Conservation (phyloP, 306 rosid genomes). For the Lathyrus aphaca region DNA sequence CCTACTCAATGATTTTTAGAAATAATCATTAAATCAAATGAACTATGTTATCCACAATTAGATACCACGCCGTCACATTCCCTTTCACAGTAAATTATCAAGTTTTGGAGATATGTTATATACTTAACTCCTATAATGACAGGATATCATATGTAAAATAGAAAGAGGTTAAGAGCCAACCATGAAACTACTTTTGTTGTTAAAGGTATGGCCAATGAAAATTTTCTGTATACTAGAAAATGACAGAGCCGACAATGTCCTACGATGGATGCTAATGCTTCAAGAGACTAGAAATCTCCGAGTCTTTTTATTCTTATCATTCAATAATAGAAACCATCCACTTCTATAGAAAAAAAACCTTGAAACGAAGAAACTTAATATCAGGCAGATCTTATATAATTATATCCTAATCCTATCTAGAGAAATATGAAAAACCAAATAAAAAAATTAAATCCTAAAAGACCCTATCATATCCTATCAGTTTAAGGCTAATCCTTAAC, state of each 20-base stretch:
- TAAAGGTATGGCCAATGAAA: neutral
- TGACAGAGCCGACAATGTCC: neutral
- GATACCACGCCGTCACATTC: conserved; percentile 27
- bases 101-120: neutral
- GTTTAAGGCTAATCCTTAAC: neutral
- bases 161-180: conserved; percentile 22
- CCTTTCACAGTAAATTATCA: neutral
- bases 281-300: neutral
- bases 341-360: neutral
- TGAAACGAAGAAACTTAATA: neutral
- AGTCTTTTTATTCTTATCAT: neutral
- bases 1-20: neutral
- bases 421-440: neutral
- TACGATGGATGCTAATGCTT: neutral
- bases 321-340: neutral
- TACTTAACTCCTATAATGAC: neutral
- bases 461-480: neutral
- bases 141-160: neutral
- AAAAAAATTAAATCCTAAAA: neutral
- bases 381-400: no score
- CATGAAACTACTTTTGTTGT: neutral
- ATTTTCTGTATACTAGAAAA: neutral
- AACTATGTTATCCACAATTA: conserved; percentile 8
- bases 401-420: neutral
- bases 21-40: conserved; percentile 7